Evolutionary conservation across 306 rosid species (phyloP).

Genomic region (Pachyrhizus erosus): DNA sequence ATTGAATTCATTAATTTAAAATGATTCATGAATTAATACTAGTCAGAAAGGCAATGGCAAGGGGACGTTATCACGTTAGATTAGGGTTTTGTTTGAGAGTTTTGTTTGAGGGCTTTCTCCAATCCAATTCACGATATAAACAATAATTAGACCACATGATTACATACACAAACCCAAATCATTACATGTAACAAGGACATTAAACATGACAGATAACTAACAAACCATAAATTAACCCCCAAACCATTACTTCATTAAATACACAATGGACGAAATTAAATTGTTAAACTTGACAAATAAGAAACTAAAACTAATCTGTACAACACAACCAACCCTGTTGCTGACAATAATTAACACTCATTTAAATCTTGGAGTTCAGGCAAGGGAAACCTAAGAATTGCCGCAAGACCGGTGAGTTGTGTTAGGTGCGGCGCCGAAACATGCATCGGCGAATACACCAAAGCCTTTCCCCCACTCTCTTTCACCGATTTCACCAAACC

Average conservation of each 20-base stretch:
- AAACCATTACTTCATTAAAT: too few relatives aligned
- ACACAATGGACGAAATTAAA: not conserved
- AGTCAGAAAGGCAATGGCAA: too few relatives aligned
- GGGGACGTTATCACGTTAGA: too few relatives aligned
- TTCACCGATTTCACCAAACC: constrained; percentile 42
- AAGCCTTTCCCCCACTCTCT: constrained; percentile 49
- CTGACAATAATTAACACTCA: not conserved
- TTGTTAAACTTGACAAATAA: not conserved
- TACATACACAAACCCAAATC: not conserved
- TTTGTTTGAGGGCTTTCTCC: too few relatives aligned
- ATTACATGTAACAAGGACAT: not conserved
- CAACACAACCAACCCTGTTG: not conserved
- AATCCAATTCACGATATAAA: not conserved
- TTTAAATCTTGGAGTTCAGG: constrained; percentile 28
- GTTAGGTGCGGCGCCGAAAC: constrained; percentile 39
- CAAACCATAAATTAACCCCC: too few relatives aligned
- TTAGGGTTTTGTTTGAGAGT: too few relatives aligned
- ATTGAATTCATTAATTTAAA: too few relatives aligned
- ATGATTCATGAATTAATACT: too few relatives aligned
- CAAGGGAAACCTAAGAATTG: constrained; percentile 57
- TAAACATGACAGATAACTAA: too few relatives aligned
- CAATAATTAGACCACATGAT: not conserved
- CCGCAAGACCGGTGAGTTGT: constrained; percentile 44
- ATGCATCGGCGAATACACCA: constrained; percentile 50
- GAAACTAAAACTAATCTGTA: not conserved